Base-by-base conservation (phyloP, 352 stramenopile species). In the Phytophthora melonis region DNA sequence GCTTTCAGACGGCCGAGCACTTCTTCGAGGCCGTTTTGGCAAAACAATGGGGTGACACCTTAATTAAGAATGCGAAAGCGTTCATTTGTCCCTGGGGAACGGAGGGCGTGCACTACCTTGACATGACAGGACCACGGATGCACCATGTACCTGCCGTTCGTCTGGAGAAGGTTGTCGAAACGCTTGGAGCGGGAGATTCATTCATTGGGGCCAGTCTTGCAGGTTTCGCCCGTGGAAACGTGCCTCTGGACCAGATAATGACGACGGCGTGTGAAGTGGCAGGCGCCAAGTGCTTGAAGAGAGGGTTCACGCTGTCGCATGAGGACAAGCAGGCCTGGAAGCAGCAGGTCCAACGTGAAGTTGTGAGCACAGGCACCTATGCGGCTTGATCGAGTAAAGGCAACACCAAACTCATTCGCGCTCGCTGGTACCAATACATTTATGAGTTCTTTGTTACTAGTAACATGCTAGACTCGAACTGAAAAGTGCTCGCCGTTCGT, bases 131-230 rank as follows among this genome's bases (percentile, higher is more conserved):
- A 21, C n/a, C 10, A 49, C 14, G 3, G 21, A 60, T 66, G 3
- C 59, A 78, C 32, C 82, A 87, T 27, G 61, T 88, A 1, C 16
- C 68, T 3, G 72, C 83, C 14, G 36, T 63, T 34, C 27, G 58
- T 1, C 57, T 91, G 13, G 72, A 69, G 2, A 27, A 57, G 30
- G 67, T 89, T 1, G 66, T 92, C n/a, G 86, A 92, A 60, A 87
- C 86, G 0, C 81, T 92, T 32, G 87, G 87, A 0, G 86, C 87
- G 7, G 87, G 87, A 0, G 87, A 94, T 45, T 76, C 84, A 13
- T 92, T 93, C 53, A 90, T 93, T n/a, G 87, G 84, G 2, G 82
- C 85, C 0, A 76, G 74, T 3, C 68, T 94, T n/a, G 80, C 87
- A 1, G 79, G 71, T 3, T 58, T 92, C 6, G 67, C 75, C 4